Conservation (phyloP, 192 early-diverging fungal species). For the Gryganskiella cystojenkinii region DNA sequence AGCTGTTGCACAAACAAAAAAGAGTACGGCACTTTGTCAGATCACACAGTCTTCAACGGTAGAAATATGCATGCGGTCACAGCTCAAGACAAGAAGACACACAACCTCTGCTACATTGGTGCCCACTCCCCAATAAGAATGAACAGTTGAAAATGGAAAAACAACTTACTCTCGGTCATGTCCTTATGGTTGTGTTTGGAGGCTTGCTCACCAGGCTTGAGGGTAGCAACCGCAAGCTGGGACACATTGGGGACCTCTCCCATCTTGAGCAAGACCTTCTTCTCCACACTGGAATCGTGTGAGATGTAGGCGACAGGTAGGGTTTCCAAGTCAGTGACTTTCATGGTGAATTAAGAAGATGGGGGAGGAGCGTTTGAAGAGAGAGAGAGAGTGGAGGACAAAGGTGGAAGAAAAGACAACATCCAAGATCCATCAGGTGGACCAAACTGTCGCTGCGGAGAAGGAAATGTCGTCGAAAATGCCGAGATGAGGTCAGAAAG, state of each 20-base stretch:
- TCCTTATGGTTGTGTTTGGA: slow-evolving; percentile 46
- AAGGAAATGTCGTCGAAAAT: background rate
- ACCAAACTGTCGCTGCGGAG: too few species aligned
- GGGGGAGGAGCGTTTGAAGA: background rate
- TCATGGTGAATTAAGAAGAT: slow-evolving; percentile 17
- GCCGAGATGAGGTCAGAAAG: too few species aligned
- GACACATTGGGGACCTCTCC: slow-evolving; percentile 53
- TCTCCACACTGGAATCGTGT: slow-evolving; percentile 49
- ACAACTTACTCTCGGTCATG: slow-evolving; percentile 57
- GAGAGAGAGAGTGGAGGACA: background rate
- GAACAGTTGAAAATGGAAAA: too few species aligned
- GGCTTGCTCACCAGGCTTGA: slow-evolving; percentile 51
- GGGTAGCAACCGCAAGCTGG: slow-evolving; percentile 45
- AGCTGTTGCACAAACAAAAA: slow-evolving; percentile 8
- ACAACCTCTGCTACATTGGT: too few species aligned
- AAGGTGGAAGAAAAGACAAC: background rate
- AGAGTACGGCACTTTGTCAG: background rate
- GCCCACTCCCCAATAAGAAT: background rate
- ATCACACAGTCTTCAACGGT: too few species aligned
- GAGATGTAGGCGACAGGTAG: slow-evolving; percentile 51
- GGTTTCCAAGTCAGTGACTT: slow-evolving; percentile 22
- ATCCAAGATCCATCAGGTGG: too few species aligned
- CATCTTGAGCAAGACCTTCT: slow-evolving; percentile 44
- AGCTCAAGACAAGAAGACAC: background rate
- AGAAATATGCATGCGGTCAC: background rate